phyloP scores from a whole-genome alignment of 2,329 filamentous ascomycete species.

The Madurella mycetomatis region DNA sequence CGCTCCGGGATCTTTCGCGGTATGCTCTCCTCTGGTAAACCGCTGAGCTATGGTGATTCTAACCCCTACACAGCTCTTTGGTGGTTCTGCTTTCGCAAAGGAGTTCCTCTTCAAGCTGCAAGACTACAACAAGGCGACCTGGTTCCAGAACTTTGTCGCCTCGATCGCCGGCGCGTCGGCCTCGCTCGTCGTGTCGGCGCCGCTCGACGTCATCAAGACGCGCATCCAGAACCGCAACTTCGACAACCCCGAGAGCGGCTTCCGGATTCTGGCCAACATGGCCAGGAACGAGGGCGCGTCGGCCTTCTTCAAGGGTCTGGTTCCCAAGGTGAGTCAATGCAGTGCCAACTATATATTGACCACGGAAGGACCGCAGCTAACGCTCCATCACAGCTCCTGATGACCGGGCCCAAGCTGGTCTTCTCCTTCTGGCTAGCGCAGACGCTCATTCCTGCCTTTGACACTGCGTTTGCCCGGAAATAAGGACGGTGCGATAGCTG shows the following conservation, averaged over 20 bases:
- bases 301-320: slow-evolving; percentile 96
- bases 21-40: slow-evolving; percentile 35
- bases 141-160: slow-evolving; percentile 95
- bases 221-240: slow-evolving; percentile 98
- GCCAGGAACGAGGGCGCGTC: slow-evolving; percentile 78
- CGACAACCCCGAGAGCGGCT: slow-evolving; percentile 91
- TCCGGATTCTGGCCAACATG: slow-evolving; percentile 91
- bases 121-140: slow-evolving; percentile 93
- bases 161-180: slow-evolving; percentile 93
- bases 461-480: slow-evolving; percentile 37
- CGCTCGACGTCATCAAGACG: slow-evolving; percentile 96
- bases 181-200: slow-evolving; percentile 93
- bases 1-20: slow-evolving; percentile 92
- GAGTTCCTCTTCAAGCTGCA: slow-evolving; percentile 85
- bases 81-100: slow-evolving; percentile 95
- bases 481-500: slow-evolving; percentile 20
- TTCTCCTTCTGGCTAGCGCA: slow-evolving; percentile 99
- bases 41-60: slow-evolving; percentile 7
- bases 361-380: not conserved
- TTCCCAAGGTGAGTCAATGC: slow-evolving; percentile 65
- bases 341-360: not conserved
- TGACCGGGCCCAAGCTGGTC: slow-evolving; percentile 98
- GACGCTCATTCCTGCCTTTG: slow-evolving; percentile 93
- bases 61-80: slow-evolving; percentile 68
- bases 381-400: slow-evolving; percentile 61